Evolutionary conservation across 176 grass and related monocot species (phyloP), one percentile per base, ranked within the genome.

Genomic region (Saccharum officinarum): DNA sequence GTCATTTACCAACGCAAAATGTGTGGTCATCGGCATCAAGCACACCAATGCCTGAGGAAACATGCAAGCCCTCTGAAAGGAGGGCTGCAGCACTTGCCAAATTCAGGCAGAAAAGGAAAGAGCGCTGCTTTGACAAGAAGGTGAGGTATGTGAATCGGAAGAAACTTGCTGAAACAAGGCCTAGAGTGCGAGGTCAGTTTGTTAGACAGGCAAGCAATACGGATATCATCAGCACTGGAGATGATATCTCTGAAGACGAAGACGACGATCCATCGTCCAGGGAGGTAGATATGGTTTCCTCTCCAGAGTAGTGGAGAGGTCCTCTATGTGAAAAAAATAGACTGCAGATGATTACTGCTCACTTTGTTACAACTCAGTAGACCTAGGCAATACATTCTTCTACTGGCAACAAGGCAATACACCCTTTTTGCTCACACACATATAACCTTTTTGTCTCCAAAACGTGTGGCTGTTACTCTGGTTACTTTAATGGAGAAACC

Each of bases 71-170:
- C n/a, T 88, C 86, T 40, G 82, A 94, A 34, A 92, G 88, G 84
- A 89, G 93, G 57, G 93, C 88, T 37, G 92, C 90, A 59, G 93
- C 97, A 47, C 90, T 98, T 61, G 90, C 94, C n/a, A 98, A 98
- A 67, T 98, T 96, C 80, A 94, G 93, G 81, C 89, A 80, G 76
- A 98, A 98, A 89, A 91, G 93, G 67, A 98, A 96, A 74, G 93
- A 94, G 10, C 90, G 92, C 12, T 96, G 97, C 72, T 98, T 98
- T 75, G 92, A 98, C 75, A 98, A 98, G 89, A 98, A 98, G 71
- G 94, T 98, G 75, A 94, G 97, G 62, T 98, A 98, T 83, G 83
- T 88, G 49, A 98, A 94, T 69, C 38, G 93, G 49, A 98, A 98
- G 86, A 89, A 84, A 72, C 86, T 96, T 71, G 97, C 97, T 55